Conservation (phyloP, 208 protist species). For the Leishmania martiniquensis region DNA sequence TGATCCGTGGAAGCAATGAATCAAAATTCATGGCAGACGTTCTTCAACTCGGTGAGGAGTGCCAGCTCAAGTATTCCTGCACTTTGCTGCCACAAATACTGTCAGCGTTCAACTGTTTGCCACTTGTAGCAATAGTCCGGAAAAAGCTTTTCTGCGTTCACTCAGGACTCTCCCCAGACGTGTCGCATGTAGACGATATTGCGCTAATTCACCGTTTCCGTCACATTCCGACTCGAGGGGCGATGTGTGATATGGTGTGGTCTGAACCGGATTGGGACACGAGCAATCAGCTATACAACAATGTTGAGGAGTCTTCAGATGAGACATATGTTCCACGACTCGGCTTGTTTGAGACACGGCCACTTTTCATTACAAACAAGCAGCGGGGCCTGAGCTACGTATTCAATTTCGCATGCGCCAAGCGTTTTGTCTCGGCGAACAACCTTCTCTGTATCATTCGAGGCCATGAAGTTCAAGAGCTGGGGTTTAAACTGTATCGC, state of each 20-base stretch:
- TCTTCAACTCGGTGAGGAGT: conserved; percentile 95
- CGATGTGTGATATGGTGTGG: conserved; percentile 99
- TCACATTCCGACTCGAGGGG: conserved; percentile 97
- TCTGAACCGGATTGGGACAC: conserved; percentile 97
- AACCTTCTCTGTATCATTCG: conserved; percentile 96
- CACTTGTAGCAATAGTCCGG: conserved; percentile 97
- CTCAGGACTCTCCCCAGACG: conserved; percentile 97
- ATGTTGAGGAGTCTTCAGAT: conserved; percentile 27
- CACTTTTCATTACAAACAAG: conserved; percentile 73
- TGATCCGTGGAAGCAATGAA: conserved; percentile 95
- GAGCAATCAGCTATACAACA: conserved; percentile 78
- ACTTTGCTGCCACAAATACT: conserved; percentile 47
- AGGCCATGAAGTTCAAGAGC: conserved; percentile 95
- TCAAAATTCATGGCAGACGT: conserved; percentile 85
- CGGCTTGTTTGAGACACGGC: conserved; percentile 61
- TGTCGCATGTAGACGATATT: conserved; percentile 95
- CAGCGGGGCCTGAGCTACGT: conserved; percentile 80
- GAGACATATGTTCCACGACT: conserved; percentile 66
- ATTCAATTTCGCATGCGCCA: conserved; percentile 82
- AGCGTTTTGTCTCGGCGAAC: conserved; percentile 95
- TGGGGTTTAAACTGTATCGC: conserved; percentile 96
- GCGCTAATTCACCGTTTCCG: conserved; percentile 95
- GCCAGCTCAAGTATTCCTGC: conserved; percentile 92
- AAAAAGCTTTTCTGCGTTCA: conserved; percentile 99
- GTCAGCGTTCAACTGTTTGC: conserved; percentile 97